A percentile compares a stretch with the other conserved stretches of the same genome.
phyloP scores from a whole-genome alignment of 2,329 filamentous ascomycete species.

The Trichoderma semiorbis region DNA sequence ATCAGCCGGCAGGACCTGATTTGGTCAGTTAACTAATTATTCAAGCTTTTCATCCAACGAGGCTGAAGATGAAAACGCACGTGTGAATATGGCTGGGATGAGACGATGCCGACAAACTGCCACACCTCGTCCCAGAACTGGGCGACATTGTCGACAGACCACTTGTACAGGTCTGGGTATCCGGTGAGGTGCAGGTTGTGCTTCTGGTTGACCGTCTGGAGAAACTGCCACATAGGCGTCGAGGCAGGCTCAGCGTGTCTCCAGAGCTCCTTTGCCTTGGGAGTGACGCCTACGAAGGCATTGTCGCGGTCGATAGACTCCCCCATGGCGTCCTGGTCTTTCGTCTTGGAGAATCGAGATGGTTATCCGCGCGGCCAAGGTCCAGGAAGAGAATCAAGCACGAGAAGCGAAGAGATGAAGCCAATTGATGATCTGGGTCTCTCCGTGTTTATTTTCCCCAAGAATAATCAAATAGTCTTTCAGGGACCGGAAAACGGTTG shows the following conservation, averaged over 20 bases:
- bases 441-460: background rate
- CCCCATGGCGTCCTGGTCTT: conserved; percentile 2
- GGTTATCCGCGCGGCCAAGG: background rate
- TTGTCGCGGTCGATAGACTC: conserved; percentile 5
- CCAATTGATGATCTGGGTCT: background rate
- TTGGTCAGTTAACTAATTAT: background rate
- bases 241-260: conserved; percentile 61
- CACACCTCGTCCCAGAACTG: conserved; percentile 84
- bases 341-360: background rate
- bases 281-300: background rate
- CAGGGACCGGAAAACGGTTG: conserved; percentile 10
- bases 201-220: conserved; percentile 65
- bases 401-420: background rate
- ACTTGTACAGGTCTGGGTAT: conserved; percentile 76
- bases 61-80: conserved; percentile 38
- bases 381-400: background rate
- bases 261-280: conserved; percentile 52
- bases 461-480: conserved; percentile 1
- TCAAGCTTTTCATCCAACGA: background rate
- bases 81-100: conserved; percentile 59
- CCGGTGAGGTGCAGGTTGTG: conserved; percentile 58
- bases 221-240: conserved; percentile 71
- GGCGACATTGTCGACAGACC: conserved; percentile 75
- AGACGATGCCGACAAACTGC: conserved; percentile 74
- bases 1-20: conserved; percentile 63